A percentile compares a stretch with the other conserved stretches of the same genome.
Conservation (phyloP, 2,329 filamentous ascomycete species). For the Cercospora janseana region DNA sequence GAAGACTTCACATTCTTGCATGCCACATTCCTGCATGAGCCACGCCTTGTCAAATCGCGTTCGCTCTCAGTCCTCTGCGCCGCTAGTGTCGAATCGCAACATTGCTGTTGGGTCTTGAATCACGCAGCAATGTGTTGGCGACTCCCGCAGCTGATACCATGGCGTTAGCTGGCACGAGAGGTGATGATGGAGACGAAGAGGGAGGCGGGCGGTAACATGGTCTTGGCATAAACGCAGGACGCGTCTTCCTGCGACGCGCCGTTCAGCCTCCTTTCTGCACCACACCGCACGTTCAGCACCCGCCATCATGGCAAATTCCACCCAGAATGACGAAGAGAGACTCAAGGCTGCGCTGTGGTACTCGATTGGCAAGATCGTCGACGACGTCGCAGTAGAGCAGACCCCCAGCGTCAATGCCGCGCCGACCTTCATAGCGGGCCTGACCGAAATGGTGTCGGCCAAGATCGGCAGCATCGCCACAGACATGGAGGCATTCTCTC, state of each 20-base stretch:
- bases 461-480: conserved; percentile 58
- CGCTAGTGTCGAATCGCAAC: too few relatives aligned
- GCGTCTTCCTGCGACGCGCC: conserved; percentile 4
- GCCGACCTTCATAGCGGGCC: conserved; percentile 49
- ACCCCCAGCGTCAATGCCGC: conserved; percentile 72
- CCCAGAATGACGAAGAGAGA: conserved; percentile 53
- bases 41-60: too few relatives aligned
- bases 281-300: conserved; percentile 3
- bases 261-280: conserved; percentile 1
- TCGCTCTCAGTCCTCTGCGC: too few relatives aligned
- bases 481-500: conserved; percentile 65
- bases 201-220: neutral
- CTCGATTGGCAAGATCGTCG: conserved; percentile 80
- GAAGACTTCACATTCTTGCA: too few relatives aligned
- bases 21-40: too few relatives aligned
- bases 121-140: too few relatives aligned
- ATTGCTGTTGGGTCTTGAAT: too few relatives aligned
- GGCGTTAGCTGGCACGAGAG: too few relatives aligned
- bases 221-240: neutral
- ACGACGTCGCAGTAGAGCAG: conserved; percentile 71
- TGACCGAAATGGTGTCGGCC: conserved; percentile 83
- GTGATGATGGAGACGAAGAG: neutral
- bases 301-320: conserved; percentile 11
- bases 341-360: conserved; percentile 85
- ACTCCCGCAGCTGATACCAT: too few relatives aligned